Evolutionary conservation across 2,329 filamentous ascomycete genomes (phyloP).

Genomic region (Ploettnerulaceae sp.): DNA sequence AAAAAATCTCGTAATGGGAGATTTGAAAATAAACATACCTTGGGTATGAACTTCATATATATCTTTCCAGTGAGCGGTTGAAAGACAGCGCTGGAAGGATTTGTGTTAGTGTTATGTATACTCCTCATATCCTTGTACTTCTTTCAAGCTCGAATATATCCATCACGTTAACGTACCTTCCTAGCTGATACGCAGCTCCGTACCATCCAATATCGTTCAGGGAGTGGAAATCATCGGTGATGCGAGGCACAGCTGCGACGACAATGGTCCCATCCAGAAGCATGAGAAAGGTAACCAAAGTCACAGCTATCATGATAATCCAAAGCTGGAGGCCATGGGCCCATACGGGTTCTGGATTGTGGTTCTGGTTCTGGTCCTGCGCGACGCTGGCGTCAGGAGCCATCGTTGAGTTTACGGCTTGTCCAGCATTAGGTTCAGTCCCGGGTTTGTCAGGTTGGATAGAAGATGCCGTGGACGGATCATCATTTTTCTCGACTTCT

Average conservation of each 20-base stretch:
- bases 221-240: constrained; percentile 6
- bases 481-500: no score
- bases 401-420: no score
- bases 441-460: no score
- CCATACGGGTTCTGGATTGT: no score
- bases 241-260: constrained; percentile 2
- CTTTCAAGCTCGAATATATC: background rate
- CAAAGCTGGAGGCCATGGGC: no score
- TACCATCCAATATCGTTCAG: constrained; percentile 12
- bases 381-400: no score
- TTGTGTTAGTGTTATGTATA: no score
- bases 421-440: no score
- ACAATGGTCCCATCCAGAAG: background rate
- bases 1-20: no score
- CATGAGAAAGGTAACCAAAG: background rate
- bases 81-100: background rate
- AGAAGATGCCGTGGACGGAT: no score
- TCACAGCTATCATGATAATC: background rate
- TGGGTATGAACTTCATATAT: background rate
- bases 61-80: constrained; percentile 13
- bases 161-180: no score
- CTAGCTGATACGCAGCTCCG: constrained; percentile 9
- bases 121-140: background rate
- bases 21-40: background rate
- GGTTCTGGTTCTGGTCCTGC: no score